These are phyloP conservation scores for Ceratocystis cubensis DNA, from an alignment of 2,329 filamentous ascomycete species.

Conservation along the genomic window DNA sequence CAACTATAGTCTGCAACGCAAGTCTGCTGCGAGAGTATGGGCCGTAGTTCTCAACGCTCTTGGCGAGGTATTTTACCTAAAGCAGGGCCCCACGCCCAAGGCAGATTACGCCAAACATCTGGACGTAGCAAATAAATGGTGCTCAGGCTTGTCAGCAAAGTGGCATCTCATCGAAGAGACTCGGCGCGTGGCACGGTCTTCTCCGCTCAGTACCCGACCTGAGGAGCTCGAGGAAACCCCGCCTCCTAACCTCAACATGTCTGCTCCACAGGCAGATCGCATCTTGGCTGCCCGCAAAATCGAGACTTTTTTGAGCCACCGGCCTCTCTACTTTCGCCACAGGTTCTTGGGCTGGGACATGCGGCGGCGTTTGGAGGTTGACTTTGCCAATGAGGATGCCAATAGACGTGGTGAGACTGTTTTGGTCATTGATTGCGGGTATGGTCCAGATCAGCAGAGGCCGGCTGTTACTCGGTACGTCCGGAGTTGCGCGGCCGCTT, in stretches of 20 bases:
- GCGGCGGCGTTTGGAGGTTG: constrained; percentile 70
- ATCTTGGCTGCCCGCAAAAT: constrained; percentile 69
- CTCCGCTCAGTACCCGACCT: constrained; percentile 58
- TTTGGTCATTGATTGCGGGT: constrained; percentile 60
- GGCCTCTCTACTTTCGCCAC: constrained; percentile 65
- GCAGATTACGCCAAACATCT: constrained; percentile 38
- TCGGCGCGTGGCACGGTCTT: constrained; percentile 55
- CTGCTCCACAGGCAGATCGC: constrained; percentile 52
- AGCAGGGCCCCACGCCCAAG: constrained; percentile 50
- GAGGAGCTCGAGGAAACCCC: constrained; percentile 33
- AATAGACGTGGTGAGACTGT: constrained; percentile 63
- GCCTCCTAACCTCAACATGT: constrained; percentile 10
- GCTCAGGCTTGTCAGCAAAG: constrained; percentile 60
- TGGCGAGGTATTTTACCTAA: constrained; percentile 80
- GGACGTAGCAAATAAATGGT: constrained; percentile 60
- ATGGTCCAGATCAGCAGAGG: constrained; percentile 41
- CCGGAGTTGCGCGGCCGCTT: constrained; percentile 25
- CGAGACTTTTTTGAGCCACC: constrained; percentile 58
- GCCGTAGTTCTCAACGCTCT: constrained; percentile 88
- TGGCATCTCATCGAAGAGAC: constrained; percentile 76
- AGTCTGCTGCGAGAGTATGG: constrained; percentile 62
- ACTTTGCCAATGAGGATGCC: constrained; percentile 76
- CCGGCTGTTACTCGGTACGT: constrained; percentile 35
- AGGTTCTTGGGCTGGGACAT: constrained; percentile 84
- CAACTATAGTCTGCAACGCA: constrained; percentile 59